Conservation (phyloP, 2,329 filamentous ascomycete genomes). For the Aspergillus nomiae region DNA sequence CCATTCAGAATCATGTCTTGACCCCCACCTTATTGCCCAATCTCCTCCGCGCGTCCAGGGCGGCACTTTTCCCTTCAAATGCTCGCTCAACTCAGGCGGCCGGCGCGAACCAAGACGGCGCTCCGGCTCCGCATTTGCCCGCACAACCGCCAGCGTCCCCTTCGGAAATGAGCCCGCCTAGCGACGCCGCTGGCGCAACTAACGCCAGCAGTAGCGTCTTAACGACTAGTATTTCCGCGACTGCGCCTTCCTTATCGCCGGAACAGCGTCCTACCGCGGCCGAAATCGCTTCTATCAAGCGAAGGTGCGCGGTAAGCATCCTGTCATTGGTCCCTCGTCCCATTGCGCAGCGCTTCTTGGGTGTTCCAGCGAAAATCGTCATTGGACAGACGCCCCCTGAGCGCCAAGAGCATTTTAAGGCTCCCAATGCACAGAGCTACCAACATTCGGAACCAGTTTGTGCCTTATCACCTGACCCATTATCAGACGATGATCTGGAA, state of each 20-base stretch:
- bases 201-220: constrained; percentile 24
- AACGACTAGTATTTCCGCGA: constrained; percentile 14
- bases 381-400: constrained; percentile 5
- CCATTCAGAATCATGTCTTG: constrained; percentile 62
- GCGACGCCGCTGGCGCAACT: constrained; percentile 20
- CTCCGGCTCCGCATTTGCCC: constrained; percentile 24
- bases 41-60: constrained; percentile 64
- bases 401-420: not conserved
- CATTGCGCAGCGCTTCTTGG: constrained; percentile 49
- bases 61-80: constrained; percentile 84
- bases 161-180: constrained; percentile 17
- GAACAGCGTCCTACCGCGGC: constrained; percentile 26
- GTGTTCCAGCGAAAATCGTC: constrained; percentile 24
- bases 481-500: constrained; percentile 27
- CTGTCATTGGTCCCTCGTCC: constrained; percentile 45
- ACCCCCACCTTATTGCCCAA: constrained; percentile 66
- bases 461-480: constrained; percentile 13
- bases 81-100: constrained; percentile 59
- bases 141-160: constrained; percentile 26
- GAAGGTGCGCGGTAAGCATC: constrained; percentile 46
- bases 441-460: constrained; percentile 4
- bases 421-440: not conserved
- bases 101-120: constrained; percentile 29
- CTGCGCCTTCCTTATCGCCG: constrained; percentile 19
- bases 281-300: constrained; percentile 45